Evolutionary conservation across 139 green algal genomes (phyloP), one percentile per base, ranked within the genome.

Genomic region (Chlamydomonas schloesseri): DNA sequence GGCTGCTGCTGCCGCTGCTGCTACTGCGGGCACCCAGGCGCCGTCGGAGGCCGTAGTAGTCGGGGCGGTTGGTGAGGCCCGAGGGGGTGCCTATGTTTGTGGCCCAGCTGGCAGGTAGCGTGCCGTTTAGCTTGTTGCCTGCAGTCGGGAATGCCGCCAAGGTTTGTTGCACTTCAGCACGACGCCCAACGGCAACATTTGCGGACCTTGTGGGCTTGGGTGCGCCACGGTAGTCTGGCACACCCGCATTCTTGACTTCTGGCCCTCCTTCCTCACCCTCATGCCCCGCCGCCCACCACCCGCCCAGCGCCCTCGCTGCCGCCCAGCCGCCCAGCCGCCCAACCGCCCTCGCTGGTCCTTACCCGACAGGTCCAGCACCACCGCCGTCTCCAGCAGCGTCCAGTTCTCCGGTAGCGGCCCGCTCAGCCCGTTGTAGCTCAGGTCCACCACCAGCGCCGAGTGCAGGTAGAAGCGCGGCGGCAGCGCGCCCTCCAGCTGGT

Each of bases 311-410:
- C 62, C 14, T 23, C 62, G 11, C 62, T 34, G 3, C 62, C 24
- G 14, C 62, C 62, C 13, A 3, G 4, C 21, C 57, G 3, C 57
- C 57, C 57, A 69, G 28, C 24, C 26, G 26, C 28, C 62, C 62
- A 4, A 33, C 14, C 60, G 42, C 42, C 42, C 42, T 8, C 42
- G 42, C 42, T n/a, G n/a, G n/a, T n/a, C n/a, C 78, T 46, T 50
- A 86, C 80, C 80, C 1, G 50, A 37, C 9, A 87, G 81, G 69
- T 87, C 81, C 33, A 87, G 55, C 34, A 57, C 36, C 14, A 79
- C 55, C 14, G 50, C 69, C 46, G 65, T 80, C 70, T 87, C 81
- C 81, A 87, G 69, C 81, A 71, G 69, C 46, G 55, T 47, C 81
- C 81, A 87, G 69, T 60, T 50, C 33, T 80, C 81, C 29, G 81